Conservation (phyloP, 495 filamentous ascomycete genomes). For the Xanthoparmelia taractica region DNA sequence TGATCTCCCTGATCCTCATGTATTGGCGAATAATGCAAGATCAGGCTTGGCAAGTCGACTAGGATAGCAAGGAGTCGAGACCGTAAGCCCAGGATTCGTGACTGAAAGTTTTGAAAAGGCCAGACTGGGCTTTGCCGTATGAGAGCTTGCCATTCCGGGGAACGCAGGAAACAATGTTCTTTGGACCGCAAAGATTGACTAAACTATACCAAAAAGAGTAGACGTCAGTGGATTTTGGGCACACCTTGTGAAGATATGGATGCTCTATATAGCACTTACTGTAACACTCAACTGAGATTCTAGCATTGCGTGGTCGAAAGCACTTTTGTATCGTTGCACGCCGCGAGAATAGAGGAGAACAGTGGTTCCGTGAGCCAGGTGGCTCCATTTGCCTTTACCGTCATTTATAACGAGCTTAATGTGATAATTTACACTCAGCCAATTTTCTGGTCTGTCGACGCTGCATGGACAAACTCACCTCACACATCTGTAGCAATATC, state of each 20-base stretch:
- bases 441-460: neutral
- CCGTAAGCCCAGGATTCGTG: neutral
- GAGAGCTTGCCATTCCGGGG: conserved; percentile 4
- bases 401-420: conserved; percentile 1
- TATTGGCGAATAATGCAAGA: neutral
- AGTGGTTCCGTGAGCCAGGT: conserved; percentile 3
- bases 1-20: neutral
- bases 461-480: neutral
- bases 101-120: conserved; percentile 11
- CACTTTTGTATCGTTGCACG: conserved; percentile 1
- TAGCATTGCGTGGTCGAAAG: conserved; percentile 5
- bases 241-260: no score
- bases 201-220: neutral
- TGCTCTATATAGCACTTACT: neutral
- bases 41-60: conserved; percentile 1
- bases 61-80: conserved; percentile 2
- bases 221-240: neutral
- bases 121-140: neutral
- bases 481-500: conserved; percentile 4
- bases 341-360: conserved; percentile 4
- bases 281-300: conserved; percentile 7
- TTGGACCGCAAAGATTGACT: conserved; percentile 4
- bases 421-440: neutral
- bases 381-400: conserved; percentile 2
- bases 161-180: conserved; percentile 12